These are phyloP conservation scores for Actinomortierella ambigua DNA, from an alignment of 371 early-diverging fungal genomes.

Conservation along the genomic window DNA sequence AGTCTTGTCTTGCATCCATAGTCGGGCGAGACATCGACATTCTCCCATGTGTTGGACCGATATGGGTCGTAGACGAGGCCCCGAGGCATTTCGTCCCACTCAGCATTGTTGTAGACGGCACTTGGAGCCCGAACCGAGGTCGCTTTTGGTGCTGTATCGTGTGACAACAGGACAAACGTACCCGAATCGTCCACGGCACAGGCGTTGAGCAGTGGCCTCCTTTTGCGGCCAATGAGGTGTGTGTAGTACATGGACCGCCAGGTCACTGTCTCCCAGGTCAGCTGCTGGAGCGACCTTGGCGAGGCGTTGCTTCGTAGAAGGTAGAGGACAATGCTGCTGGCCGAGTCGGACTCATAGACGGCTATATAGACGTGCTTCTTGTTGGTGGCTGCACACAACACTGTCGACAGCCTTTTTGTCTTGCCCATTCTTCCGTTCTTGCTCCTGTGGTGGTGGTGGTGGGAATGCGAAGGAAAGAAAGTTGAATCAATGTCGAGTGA, in stretches of 20 bases:
- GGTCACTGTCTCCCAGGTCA: slow-evolving; percentile 19
- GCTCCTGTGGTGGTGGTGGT: too few species aligned
- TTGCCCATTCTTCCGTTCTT: too few species aligned
- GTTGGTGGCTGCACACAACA: too few species aligned
- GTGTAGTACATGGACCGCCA: slow-evolving; percentile 6
- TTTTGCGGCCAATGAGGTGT: too few species aligned
- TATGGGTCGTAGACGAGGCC: slow-evolving; percentile 19
- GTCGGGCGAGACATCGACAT: slow-evolving; percentile 9
- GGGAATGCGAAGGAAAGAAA: too few species aligned
- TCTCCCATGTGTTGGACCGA: slow-evolving; percentile 12
- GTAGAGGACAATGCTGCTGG: background rate
- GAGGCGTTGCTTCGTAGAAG: slow-evolving; percentile 18
- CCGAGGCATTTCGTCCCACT: background rate
- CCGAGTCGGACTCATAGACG: too few species aligned
- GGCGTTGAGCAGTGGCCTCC: slow-evolving; percentile 4
- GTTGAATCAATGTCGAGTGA: too few species aligned
- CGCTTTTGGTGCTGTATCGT: background rate
- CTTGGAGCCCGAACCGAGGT: too few species aligned
- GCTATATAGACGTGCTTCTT: too few species aligned
- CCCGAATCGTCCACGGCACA: slow-evolving; percentile 19
- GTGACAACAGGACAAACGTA: slow-evolving; percentile 16
- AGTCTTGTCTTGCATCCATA: slow-evolving; percentile 10
- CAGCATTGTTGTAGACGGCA: too few species aligned
- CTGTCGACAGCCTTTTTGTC: too few species aligned
- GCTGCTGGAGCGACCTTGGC: slow-evolving; percentile 8